Evolutionary conservation across 495 filamentous ascomycete species (phyloP).

Genomic region (Glutinoglossum americanum): DNA sequence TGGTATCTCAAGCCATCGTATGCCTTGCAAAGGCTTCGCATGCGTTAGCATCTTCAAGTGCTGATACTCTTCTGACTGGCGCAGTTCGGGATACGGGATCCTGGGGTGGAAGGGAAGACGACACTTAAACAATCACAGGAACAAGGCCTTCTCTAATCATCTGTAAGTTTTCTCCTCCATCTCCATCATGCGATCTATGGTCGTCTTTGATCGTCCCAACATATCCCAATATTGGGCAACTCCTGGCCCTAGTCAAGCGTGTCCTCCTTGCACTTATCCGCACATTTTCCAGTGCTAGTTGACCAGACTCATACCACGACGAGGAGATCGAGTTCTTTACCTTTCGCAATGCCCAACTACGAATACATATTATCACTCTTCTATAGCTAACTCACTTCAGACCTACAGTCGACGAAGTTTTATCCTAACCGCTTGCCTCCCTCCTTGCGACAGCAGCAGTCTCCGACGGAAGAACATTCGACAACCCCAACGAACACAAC

Average conservation of each 20-base stretch:
- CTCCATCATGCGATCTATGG: neutral
- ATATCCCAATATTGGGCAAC: neutral
- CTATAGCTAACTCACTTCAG: neutral
- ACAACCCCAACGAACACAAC: neutral
- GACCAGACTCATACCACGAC: neutral
- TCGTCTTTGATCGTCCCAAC: neutral
- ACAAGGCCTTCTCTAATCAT: neutral
- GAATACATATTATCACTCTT: neutral
- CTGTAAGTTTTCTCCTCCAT: neutral
- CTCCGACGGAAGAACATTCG: conserved; percentile 5
- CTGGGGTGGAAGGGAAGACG: neutral
- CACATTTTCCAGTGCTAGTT: neutral
- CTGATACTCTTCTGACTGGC: neutral
- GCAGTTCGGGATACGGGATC: neutral
- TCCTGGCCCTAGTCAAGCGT: neutral
- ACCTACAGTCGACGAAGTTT: neutral
- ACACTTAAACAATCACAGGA: neutral
- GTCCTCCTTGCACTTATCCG: neutral
- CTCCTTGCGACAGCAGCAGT: conserved; percentile 12
- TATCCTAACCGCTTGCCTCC: neutral
- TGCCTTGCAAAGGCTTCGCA: neutral
- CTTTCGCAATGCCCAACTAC: neutral
- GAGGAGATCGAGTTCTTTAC: neutral
- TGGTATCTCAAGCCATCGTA: neutral
- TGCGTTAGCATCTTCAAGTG: neutral